Base-by-base conservation (phyloP, 768 basidiomycete genomes). In the Coprinopsis marcescibilis region DNA sequence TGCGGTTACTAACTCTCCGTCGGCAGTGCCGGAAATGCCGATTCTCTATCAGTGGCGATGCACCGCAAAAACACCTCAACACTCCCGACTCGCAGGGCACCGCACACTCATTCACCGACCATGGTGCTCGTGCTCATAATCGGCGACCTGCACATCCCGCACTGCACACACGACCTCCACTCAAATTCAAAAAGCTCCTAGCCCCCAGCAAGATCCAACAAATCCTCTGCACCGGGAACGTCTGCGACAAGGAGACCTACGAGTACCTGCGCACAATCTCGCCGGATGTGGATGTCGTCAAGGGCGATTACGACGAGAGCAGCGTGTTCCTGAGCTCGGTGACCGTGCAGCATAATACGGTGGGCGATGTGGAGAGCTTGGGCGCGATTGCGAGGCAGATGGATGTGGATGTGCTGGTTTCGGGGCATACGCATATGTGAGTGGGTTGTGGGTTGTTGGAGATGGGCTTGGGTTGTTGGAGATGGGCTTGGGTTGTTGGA, bases 201-300 rank as follows among this genome's bases (percentile, higher is more conserved):
- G 84, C 89, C 4, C 89, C 89, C 15, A 96, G 96, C 17, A 99
- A 99, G 66, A 98, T 99, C 36, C 90, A 94, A 52, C 95, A 98
- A 65, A 96, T 98, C 49, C 73, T 98, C 20, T 96, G 92, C 63
- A 98, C 95, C 0, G 96, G 96, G 37, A 98, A 98, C 62, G 85
- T 97, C 19, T 94, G 91, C 64, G 96, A 99, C 69, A 84, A 85
- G 58, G 95, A 98, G 66, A 98, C 96, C 5, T 93, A 88, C 65
- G 96, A 97, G 56, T 98, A 96, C 70, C 74, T 99, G 19, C 76
- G 90, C 54, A 92, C 89, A 12, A 88, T 99, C n/a, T 85, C 89
- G 14, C 82, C 89, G 8, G 96, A 97, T 59, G 89, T 98, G 5
- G 77, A 89, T 54, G 85, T 92, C 34, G 95, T 94, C 2, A 76